Conservation (phyloP, 305 asterid species). For the Solanum chacoense region DNA sequence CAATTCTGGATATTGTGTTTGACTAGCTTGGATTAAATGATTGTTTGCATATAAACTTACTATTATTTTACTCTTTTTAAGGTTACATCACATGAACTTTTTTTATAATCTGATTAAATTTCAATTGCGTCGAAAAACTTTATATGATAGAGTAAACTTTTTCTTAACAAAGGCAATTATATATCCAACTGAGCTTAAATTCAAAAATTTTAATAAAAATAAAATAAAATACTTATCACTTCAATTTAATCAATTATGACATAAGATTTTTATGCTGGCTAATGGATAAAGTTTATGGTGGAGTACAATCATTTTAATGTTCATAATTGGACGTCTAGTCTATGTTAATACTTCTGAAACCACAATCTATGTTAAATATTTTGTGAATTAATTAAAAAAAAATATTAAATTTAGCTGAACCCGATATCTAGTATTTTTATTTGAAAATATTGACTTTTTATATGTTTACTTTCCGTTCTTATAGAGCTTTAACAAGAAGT, state of each 20-base stretch:
- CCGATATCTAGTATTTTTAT: neutral
- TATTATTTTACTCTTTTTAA: neutral
- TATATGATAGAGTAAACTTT: neutral
- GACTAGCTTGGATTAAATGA: neutral
- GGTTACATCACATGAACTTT: neutral
- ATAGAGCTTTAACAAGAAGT: neutral
- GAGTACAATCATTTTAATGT: neutral
- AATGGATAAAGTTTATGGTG: neutral
- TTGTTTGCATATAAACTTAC: neutral
- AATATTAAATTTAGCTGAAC: neutral
- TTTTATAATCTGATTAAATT: neutral
- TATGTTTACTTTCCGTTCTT: neutral
- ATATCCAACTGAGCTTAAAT: neutral
- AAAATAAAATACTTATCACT: neutral
- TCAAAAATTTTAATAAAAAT: rapidly evolving
- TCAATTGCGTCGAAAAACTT: neutral
- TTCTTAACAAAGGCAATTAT: neutral
- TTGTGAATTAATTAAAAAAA: neutral
- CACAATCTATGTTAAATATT: neutral
- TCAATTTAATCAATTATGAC: neutral
- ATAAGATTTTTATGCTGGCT: neutral
- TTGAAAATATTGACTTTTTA: too few relatives aligned
- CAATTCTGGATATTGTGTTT: neutral
- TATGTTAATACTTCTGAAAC: neutral
- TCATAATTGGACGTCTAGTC: neutral